Base-by-base conservation (phyloP, 176 grass and related monocot genomes). In the Carex myosuroides region DNA sequence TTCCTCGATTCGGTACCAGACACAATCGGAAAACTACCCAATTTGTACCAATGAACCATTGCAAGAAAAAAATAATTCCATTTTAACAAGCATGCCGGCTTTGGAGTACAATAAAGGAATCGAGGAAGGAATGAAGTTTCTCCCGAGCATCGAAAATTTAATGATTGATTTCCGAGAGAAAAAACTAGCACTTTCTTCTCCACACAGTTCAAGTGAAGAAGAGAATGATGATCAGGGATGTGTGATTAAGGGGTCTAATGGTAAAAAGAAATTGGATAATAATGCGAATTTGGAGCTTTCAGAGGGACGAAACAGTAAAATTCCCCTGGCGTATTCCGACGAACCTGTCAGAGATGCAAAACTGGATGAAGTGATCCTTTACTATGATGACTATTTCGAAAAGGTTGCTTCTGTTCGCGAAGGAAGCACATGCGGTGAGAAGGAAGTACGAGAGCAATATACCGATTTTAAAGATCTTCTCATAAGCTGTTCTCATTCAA, bases 51-150 rank as follows among this genome's bases (percentile, higher is more conserved):
- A 60, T 60, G 17, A 60, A 17, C 57, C 16, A 17, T 20, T 60
- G 16, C 57, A 7, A 18, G 6, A 60, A 18, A 18, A 60, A 60
- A 5, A 2, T n/a, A n/a, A n/a, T 60, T 60, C 57, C 57, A 60
- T 1, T 60, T 60, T 60, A 18, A n/a, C 6, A 20, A 60, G 5
- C 5, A 17, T 60, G 7, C 18, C 17, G 6, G 57, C 57, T 60
- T 60, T n/a, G 1, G 57, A 60, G 18, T 60, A 81, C 64, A 81
- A 81, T 18, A 87, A 41, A 82, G 85, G 85, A 44, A 33, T 87
- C 3, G 85, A 81, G 46, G 85, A 87, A 52, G 85, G 77, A 81
- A 37, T 42, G 11, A 87, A 81, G 64, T 87, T 87, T 39, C 85
- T 87, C 30, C 85, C 85, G 9, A 76, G 17, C 10, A 70, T 70